These are phyloP conservation scores for Begonia masoniana DNA, from an alignment of 306 rosid species.

Conservation along the genomic window DNA sequence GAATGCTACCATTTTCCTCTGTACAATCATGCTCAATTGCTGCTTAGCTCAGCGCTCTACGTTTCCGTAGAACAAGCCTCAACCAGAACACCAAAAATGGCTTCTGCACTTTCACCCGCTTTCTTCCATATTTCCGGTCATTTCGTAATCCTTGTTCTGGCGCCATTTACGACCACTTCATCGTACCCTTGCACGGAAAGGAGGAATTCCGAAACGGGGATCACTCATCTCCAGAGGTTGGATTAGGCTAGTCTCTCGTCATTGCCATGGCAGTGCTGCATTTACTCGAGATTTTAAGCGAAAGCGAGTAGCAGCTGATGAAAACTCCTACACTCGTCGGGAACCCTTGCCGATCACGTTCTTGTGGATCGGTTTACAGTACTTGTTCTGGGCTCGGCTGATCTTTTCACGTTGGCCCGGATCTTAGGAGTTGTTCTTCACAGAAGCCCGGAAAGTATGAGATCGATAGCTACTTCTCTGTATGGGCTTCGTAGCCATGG, in stretches of 20 bases:
- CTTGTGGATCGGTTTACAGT: constrained; percentile 63
- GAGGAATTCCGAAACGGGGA: constrained; percentile 71
- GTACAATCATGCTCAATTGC: constrained; percentile 74
- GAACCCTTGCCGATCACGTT: constrained; percentile 63
- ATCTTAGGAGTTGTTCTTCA: constrained; percentile 69
- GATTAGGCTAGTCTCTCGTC: constrained; percentile 45
- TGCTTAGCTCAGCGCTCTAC: constrained; percentile 81
- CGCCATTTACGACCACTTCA: constrained; percentile 47
- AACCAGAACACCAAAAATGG: constrained; percentile 36
- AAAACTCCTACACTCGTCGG: constrained; percentile 45
- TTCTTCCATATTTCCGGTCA: constrained; percentile 60
- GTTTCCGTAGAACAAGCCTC: constrained; percentile 61
- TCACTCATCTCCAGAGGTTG: constrained; percentile 69
- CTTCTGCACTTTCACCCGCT: constrained; percentile 46
- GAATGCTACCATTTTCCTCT: constrained; percentile 74
- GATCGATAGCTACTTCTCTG: constrained; percentile 29
- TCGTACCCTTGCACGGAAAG: constrained; percentile 56
- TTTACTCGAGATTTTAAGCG: constrained; percentile 42
- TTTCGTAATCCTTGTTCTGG: constrained; percentile 39
- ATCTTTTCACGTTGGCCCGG: constrained; percentile 58
- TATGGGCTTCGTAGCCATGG: constrained; percentile 30
- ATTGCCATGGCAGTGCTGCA: constrained; percentile 60
- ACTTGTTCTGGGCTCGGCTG: constrained; percentile 54
- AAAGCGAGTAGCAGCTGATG: constrained; percentile 29
- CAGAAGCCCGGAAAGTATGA: constrained; percentile 58